These are phyloP conservation scores for Penicillium sp. DNA, from an alignment of 2,329 filamentous ascomycete genomes.

Conservation along the genomic window DNA sequence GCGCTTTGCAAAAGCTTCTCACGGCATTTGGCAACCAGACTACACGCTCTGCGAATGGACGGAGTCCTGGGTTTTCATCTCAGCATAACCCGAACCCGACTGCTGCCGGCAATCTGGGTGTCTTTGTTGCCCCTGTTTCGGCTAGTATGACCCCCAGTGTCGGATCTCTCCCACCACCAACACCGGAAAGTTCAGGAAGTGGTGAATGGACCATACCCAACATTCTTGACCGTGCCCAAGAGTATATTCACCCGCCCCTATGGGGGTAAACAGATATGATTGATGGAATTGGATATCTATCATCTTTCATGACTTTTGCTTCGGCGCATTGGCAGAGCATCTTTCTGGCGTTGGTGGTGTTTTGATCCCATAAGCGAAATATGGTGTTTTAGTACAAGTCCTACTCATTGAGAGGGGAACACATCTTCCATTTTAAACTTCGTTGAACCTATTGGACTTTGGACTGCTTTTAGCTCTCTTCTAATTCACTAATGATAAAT, in stretches of 20 bases:
- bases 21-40: conserved; percentile 35
- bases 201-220: conserved; percentile 48
- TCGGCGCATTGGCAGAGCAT: conserved; percentile 11
- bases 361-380: neutral
- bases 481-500: neutral
- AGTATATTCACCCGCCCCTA: conserved; percentile 50
- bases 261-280: conserved; percentile 33
- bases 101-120: conserved; percentile 9
- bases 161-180: conserved; percentile 44
- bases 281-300: neutral
- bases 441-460: neutral
- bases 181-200: conserved; percentile 49
- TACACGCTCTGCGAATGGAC: conserved; percentile 15
- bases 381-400: neutral
- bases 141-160: conserved; percentile 35
- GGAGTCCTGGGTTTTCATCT: conserved; percentile 18
- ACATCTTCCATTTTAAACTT: neutral
- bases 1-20: conserved; percentile 48
- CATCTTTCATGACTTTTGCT: conserved; percentile 1
- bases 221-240: conserved; percentile 47
- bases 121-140: conserved; percentile 16
- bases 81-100: conserved; percentile 16
- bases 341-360: conserved; percentile 4
- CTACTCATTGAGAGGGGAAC: neutral
- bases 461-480: neutral